phyloP scores from a whole-genome alignment of 2,329 filamentous ascomycete species.

The Thielaviopsis euricoi region DNA sequence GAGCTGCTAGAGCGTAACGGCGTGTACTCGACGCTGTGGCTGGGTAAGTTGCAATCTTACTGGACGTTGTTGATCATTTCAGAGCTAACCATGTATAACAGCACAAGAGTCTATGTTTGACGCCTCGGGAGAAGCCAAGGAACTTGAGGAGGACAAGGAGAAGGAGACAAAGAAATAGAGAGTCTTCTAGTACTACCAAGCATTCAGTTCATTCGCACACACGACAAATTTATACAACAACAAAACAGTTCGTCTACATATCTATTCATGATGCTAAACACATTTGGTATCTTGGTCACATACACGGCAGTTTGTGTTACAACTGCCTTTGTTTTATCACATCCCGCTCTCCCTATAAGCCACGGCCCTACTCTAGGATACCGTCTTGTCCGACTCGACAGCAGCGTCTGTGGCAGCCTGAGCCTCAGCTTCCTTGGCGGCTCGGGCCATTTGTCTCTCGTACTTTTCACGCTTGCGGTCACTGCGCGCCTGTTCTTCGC shows the following conservation, averaged over 20 bases:
- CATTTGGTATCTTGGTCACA: too few relatives aligned
- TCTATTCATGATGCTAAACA: too few relatives aligned
- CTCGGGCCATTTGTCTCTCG: background rate
- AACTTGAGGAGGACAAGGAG: background rate
- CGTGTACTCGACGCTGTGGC: conserved; percentile 83
- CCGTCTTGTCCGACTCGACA: background rate
- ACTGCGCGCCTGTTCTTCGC: conserved; percentile 26
- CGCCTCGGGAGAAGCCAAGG: background rate
- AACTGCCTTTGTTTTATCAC: background rate
- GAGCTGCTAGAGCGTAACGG: conserved; percentile 64
- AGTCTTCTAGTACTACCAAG: background rate
- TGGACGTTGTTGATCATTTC: background rate
- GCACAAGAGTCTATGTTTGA: conserved; percentile 45
- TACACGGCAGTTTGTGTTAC: too few relatives aligned
- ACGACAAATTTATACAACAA: background rate
- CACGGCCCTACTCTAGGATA: background rate
- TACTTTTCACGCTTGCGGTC: conserved; percentile 9
- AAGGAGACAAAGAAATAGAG: background rate
- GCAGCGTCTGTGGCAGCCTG: background rate
- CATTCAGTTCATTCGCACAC: background rate
- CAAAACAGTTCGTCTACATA: too few relatives aligned
- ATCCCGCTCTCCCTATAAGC: too few relatives aligned
- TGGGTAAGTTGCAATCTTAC: conserved; percentile 40
- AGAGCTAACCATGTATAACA: conserved; percentile 18
- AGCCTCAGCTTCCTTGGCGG: background rate